These are phyloP conservation scores for Aegilops bicornis DNA, from an alignment of 176 grass and related monocot genomes.

Conservation along the genomic window DNA sequence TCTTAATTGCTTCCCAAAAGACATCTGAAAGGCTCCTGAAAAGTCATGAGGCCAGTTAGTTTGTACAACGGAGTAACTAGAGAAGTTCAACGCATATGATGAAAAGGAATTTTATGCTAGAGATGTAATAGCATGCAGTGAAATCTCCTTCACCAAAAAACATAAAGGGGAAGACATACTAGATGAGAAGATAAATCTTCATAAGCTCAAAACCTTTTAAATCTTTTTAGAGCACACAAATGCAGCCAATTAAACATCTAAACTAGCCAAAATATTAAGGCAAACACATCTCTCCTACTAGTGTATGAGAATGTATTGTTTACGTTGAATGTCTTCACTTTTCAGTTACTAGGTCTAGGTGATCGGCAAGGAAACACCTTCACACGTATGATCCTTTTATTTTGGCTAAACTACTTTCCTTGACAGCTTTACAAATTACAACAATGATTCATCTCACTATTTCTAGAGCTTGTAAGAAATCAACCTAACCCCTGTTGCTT, in stretches of 20 bases:
- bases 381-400: not conserved
- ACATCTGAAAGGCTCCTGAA: conserved; percentile 92
- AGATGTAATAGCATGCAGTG: conserved; percentile 3
- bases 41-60: conserved; percentile 30
- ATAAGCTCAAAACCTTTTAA: not conserved
- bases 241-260: not conserved
- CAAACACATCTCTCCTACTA: not conserved
- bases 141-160: conserved; percentile 1
- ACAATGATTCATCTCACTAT: not conserved
- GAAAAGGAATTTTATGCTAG: not conserved
- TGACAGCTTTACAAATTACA: not conserved
- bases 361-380: not conserved
- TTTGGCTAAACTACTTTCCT: not conserved
- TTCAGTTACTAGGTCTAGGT: not conserved
- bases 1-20: conserved; percentile 86
- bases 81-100: conserved; percentile 4
- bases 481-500: not conserved
- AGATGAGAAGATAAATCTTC: not conserved
- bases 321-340: not conserved
- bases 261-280: not conserved
- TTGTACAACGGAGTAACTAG: not conserved
- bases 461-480: not conserved
- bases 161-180: not conserved
- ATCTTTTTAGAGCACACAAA: not conserved
- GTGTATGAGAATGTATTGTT: not conserved